Percentiles rank a stretch among this genome's conserved stretches.
Conservation (phyloP, 805 yeast genomes). For the Candida nanaspora region DNA sequence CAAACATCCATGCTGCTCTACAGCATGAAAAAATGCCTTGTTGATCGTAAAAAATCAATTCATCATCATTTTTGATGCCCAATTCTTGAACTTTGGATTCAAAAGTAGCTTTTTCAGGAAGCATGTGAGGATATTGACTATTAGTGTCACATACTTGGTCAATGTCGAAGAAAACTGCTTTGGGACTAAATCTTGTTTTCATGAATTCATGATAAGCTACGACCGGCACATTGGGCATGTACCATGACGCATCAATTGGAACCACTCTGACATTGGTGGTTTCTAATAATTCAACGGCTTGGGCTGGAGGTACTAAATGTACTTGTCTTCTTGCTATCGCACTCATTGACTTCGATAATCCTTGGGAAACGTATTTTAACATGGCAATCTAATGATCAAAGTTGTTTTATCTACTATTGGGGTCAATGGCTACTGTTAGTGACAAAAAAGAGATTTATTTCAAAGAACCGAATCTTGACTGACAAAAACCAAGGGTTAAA, state of each 20-base stretch:
- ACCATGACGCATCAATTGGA: constrained; percentile 90
- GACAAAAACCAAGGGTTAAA: too few species aligned
- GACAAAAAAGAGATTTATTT: too few species aligned
- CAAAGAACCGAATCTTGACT: too few species aligned
- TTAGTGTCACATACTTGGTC: constrained; percentile 55
- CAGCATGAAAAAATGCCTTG: constrained; percentile 84
- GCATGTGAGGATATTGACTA: constrained; percentile 84
- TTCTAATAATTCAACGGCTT: constrained; percentile 9
- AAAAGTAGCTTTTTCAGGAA: constrained; percentile 58
- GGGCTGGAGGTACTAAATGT: constrained; percentile 16
- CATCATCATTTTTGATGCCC: constrained; percentile 51
- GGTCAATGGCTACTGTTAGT: too few species aligned
- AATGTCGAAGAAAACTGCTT: constrained; percentile 71
- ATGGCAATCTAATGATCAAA: too few species aligned
- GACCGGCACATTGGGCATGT: constrained; percentile 67
- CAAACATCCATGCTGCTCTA: constrained; percentile 87
- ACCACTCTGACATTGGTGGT: constrained; percentile 17
- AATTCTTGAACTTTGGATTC: constrained; percentile 42
- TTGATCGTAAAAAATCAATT: constrained; percentile 76
- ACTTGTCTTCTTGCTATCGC: neutral
- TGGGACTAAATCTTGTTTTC: constrained; percentile 48
- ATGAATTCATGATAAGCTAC: constrained; percentile 53
- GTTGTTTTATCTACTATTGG: too few species aligned
- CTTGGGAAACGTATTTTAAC: neutral
- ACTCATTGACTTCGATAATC: neutral